phyloP scores from a whole-genome alignment of 352 stramenopile species.

The Pelagophyceae sp. region DNA sequence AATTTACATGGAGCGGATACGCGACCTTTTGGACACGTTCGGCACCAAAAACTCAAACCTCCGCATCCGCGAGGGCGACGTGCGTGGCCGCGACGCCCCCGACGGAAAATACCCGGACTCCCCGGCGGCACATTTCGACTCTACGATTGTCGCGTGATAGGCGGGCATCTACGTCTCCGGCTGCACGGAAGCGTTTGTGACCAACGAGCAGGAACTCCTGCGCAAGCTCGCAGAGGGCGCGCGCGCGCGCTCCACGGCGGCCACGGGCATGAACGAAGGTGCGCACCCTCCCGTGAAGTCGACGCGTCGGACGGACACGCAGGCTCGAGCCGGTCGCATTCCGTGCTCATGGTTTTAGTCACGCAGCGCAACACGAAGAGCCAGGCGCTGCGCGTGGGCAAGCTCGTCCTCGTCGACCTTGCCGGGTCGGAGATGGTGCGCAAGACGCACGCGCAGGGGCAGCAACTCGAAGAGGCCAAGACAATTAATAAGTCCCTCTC shows the following conservation, averaged over 20 bases:
- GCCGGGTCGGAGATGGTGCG: conserved; percentile 84
- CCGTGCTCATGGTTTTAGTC: conserved; percentile 79
- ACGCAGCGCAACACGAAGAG: conserved; percentile 70
- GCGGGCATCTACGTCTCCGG: conserved; percentile 82
- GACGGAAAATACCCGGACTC: too few species aligned
- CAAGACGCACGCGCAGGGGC: conserved; percentile 74
- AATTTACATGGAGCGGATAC: conserved; percentile 90
- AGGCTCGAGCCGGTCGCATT: conserved; percentile 74
- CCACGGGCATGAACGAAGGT: conserved; percentile 88
- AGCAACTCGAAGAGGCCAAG: conserved; percentile 84
- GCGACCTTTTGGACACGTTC: conserved; percentile 77
- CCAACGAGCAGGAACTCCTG: not conserved
- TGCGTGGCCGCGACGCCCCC: too few species aligned
- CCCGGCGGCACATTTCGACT: too few species aligned
- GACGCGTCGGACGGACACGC: too few species aligned
- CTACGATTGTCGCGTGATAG: too few species aligned
- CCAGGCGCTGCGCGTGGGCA: conserved; percentile 69
- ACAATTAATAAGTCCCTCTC: conserved; percentile 90
- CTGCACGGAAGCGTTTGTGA: conserved; percentile 79
- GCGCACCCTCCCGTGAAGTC: too few species aligned
- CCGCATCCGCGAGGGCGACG: conserved; percentile 47
- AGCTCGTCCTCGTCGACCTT: conserved; percentile 83
- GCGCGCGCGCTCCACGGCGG: conserved; percentile 69
- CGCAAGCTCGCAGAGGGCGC: conserved; percentile 25
- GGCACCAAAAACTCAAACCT: conserved; percentile 80